These are phyloP conservation scores for Diaporthe ampelina DNA, from an alignment of 2,329 filamentous ascomycete species.

Conservation along the genomic window DNA sequence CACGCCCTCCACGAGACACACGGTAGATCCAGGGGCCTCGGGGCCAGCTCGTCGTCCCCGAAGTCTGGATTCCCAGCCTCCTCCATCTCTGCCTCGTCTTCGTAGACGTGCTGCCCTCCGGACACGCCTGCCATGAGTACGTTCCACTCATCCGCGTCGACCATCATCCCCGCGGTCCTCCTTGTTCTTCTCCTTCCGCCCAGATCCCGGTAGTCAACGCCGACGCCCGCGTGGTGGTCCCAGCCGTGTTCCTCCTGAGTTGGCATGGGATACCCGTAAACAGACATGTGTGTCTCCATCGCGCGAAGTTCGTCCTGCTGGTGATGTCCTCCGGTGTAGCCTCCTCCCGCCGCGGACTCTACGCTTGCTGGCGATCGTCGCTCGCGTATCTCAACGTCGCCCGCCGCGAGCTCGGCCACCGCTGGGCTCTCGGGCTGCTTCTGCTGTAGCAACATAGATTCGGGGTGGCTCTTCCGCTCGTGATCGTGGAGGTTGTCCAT, in stretches of 20 bases:
- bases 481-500: constrained; percentile 28
- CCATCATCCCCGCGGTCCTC: background rate
- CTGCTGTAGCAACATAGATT: too few species aligned
- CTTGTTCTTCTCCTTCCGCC: background rate
- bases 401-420: constrained; percentile 4
- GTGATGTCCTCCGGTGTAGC: too few species aligned
- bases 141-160: background rate
- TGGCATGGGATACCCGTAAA: background rate
- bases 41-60: background rate
- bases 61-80: background rate
- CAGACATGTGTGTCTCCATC: background rate
- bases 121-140: constrained; percentile 1
- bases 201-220: background rate
- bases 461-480: constrained; percentile 2
- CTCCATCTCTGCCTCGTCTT: background rate
- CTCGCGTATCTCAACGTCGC: background rate
- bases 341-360: background rate
- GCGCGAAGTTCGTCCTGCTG: background rate
- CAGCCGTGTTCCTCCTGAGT: background rate
- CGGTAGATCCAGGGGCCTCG: constrained; percentile 5
- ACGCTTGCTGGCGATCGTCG: background rate
- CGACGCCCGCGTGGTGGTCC: background rate
- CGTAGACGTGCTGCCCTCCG: background rate
- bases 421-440: background rate
- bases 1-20: background rate